Evolutionary conservation across 139 green algal genomes (phyloP).

Genomic region (Picochlorum sp.): DNA sequence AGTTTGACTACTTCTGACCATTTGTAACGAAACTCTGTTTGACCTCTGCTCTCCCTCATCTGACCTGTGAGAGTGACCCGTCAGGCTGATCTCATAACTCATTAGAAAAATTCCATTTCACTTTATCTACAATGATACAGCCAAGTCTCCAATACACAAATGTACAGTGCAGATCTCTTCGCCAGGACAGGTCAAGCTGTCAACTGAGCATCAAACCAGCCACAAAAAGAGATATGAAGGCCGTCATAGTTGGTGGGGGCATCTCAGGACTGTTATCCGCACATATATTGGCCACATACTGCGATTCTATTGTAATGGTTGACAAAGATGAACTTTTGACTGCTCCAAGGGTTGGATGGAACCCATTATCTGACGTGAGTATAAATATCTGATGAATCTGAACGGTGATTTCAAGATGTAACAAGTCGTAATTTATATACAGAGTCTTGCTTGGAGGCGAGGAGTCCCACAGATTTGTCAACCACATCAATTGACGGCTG

Average conservation of each 20-base stretch:
- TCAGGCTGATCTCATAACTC: too few relatives aligned
- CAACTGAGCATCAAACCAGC: too few relatives aligned
- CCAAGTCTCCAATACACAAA: too few relatives aligned
- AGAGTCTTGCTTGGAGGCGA: neutral
- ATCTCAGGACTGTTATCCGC: constrained; percentile 10
- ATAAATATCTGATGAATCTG: neutral
- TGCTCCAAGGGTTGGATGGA: neutral
- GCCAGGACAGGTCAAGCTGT: too few relatives aligned
- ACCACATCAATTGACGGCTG: constrained; percentile 15
- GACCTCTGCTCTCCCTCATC: too few relatives aligned
- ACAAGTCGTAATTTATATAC: neutral
- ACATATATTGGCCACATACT: constrained; percentile 1
- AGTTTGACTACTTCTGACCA: too few relatives aligned
- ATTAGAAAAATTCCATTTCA: too few relatives aligned
- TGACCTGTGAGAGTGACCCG: too few relatives aligned
- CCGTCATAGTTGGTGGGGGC: constrained; percentile 8
- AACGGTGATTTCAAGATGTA: neutral
- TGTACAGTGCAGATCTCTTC: too few relatives aligned
- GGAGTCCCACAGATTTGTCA: constrained; percentile 18
- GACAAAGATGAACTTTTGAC: constrained; percentile 7
- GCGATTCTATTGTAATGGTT: constrained; percentile 2
- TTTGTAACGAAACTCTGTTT: too few relatives aligned
- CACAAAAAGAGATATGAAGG: neutral
- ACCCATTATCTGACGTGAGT: neutral
- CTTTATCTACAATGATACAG: too few relatives aligned